Base-by-base conservation (phyloP, 148 eudicot species). In the Vaccinium corymbosum region DNA sequence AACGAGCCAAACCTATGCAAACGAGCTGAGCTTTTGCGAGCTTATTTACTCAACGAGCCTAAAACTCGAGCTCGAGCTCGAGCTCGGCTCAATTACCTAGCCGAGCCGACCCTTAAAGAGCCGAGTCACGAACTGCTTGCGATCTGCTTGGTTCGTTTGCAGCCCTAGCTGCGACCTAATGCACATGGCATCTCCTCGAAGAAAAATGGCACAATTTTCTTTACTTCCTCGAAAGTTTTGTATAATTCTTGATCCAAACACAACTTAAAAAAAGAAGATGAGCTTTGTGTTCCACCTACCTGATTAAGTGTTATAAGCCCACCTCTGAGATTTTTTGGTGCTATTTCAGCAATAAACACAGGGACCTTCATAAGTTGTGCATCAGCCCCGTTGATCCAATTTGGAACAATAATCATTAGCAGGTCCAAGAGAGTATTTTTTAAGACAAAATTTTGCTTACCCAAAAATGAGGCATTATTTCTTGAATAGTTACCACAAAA, bases 261-360 rank as follows among this genome's bases (percentile, higher is more conserved):
- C 19, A 55, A 17, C 59, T 19, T 3, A 55, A 5, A 17, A 0
- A 55, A 55, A 29, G 32, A 55, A 55, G 19, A 17, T 53, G 22
- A 19, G 64, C 64, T 6, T 59, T 59, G 25, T 20, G 25, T n/a
- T 20, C 66, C 66, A n/a, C 25, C 66, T n/a, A 95, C 98, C 96
- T 94, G 98, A 87, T 93, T 93, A 22, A 95, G 83, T 29, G 96
- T 93, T 35, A 95, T 90, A 35, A 94, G 92, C 27, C 96, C 98
- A 78, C 98, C 98, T 25, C 98, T 90, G 27, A 94, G 91, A 57
- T 94, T 86, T 81, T 87, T 93, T 27, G 98, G 98, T 42, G 98
- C 91, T 59, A 95, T 94, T 89, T 94, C 98, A 25, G 96, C 93
- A 49, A 94, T 91, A 61, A 84, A 95, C 27, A 95, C 88, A 2